Percentiles rank a stretch among this genome's conserved stretches.
Conservation (phyloP, 106 monocot species). For the Ottelia alismoides region DNA sequence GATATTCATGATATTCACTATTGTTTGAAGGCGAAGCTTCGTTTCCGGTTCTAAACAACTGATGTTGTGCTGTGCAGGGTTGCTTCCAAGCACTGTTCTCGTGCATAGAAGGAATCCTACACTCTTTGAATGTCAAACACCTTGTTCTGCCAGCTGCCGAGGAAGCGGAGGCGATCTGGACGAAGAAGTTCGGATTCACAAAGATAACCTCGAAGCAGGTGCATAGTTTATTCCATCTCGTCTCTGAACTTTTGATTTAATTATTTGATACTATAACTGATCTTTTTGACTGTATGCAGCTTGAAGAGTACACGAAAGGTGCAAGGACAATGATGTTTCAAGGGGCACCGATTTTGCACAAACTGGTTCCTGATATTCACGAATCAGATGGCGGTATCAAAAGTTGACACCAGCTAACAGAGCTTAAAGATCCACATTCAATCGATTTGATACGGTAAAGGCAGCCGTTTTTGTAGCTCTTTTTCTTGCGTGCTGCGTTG, state of each 20-base stretch:
- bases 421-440: no score
- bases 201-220: constrained; percentile 55
- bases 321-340: constrained; percentile 34
- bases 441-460: no score
- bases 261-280: neutral
- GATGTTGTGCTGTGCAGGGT: no score
- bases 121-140: constrained; percentile 54
- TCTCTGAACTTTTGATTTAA: neutral
- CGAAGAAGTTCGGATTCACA: constrained; percentile 61
- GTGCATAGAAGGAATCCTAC: constrained; percentile 56
- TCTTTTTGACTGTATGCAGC: constrained; percentile 24
- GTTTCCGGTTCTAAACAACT: no score
- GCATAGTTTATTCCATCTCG: neutral
- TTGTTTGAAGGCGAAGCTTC: no score
- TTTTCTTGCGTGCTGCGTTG: no score
- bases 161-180: constrained; percentile 77
- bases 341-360: constrained; percentile 48
- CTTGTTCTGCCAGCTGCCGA: constrained; percentile 75
- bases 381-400: no score
- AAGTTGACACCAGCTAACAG: no score
- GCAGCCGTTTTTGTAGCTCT: no score
- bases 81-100: constrained; percentile 65
- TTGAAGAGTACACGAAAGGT: constrained; percentile 30
- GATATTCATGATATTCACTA: no score
- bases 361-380: constrained; percentile 14